Percentiles rank a stretch among this genome's conserved stretches.
phyloP scores from a whole-genome alignment of 2,329 filamentous ascomycete species.

The Cladosporium colombiae region DNA sequence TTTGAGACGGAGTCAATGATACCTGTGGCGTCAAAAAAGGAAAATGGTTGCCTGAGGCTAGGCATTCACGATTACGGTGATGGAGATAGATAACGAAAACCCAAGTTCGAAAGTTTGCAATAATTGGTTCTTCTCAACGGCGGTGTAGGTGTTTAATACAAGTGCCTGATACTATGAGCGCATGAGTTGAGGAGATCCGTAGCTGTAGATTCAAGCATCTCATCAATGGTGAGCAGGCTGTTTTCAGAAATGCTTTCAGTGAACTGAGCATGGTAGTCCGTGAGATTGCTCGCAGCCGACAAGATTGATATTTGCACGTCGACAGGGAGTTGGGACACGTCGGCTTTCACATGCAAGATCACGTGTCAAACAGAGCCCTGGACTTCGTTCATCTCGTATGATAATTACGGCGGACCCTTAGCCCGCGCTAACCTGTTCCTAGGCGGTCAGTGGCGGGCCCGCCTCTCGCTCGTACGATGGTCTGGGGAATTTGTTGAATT shows the following conservation, averaged over 20 bases:
- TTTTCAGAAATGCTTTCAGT: neutral
- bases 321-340: neutral
- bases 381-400: conserved; percentile 7
- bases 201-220: neutral
- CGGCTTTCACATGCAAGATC: neutral
- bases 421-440: conserved; percentile 8
- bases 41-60: neutral
- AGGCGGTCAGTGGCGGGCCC: conserved; percentile 10
- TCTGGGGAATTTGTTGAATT: conserved; percentile 12
- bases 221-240: neutral
- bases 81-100: neutral
- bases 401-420: neutral
- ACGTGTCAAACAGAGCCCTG: neutral
- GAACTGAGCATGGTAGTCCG: neutral
- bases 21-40: neutral
- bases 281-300: neutral
- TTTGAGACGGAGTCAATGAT: neutral
- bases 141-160: neutral
- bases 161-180: neutral
- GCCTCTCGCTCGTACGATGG: conserved; percentile 7
- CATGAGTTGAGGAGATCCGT: neutral
- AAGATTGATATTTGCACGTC: neutral
- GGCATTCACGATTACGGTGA: neutral
- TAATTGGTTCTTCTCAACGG: neutral
- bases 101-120: neutral